Percentiles rank a stretch among this genome's conserved stretches.
Conservation (phyloP, 2,329 filamentous ascomycete genomes). For the Aquanectria penicillioides region DNA sequence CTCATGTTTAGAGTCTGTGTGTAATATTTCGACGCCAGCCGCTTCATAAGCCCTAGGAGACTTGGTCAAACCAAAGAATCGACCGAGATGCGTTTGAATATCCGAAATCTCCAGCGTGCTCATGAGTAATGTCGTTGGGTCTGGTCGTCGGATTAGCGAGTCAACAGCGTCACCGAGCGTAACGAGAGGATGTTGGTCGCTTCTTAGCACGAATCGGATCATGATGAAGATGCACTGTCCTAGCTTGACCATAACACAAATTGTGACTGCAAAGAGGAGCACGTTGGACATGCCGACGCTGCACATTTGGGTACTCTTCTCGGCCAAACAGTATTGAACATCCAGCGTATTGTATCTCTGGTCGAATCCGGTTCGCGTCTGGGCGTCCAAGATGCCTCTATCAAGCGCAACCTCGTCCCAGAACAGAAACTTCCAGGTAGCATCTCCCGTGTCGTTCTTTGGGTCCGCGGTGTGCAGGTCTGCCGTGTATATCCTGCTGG, state of each 20-base stretch:
- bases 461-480: not conserved
- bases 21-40: not conserved
- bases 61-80: not conserved
- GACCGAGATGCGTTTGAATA: not conserved
- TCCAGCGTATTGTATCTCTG: not conserved
- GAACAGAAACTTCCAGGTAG: not conserved
- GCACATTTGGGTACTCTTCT: not conserved
- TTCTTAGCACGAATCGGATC: not conserved
- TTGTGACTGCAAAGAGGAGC: not conserved
- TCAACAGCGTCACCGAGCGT: not conserved
- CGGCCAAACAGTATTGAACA: constrained; percentile 5
- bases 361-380: constrained; percentile 4
- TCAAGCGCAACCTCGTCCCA: not conserved
- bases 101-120: not conserved
- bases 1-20: not conserved
- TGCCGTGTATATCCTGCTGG: not conserved
- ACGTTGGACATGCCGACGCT: not conserved
- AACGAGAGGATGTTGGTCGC: not conserved
- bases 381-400: not conserved
- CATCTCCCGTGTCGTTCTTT: not conserved
- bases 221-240: constrained; percentile 2
- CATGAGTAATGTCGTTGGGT: not conserved
- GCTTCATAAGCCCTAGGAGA: not conserved
- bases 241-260: not conserved
- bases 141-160: not conserved